Conservation (phyloP, 148 eudicot genomes). For the Linanthus parryae region DNA sequence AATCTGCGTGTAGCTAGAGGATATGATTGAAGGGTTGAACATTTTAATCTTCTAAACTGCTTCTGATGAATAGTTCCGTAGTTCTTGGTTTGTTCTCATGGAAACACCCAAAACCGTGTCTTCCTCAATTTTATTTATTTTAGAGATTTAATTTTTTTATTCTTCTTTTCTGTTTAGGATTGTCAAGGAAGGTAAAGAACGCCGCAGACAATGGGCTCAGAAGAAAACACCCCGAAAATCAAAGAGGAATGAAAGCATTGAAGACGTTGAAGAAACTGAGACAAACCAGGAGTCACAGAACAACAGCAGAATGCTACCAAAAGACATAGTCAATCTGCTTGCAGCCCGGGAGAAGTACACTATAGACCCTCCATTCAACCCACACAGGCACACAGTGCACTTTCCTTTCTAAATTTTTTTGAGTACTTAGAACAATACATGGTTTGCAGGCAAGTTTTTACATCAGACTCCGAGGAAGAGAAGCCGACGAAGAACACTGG, state of each 20-base stretch:
- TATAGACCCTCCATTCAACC: no score
- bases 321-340: constrained; percentile 62
- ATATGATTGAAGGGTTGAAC: no score
- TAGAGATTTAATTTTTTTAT: no score
- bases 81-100: no score
- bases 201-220: constrained; percentile 63
- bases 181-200: constrained; percentile 68
- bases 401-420: no score
- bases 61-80: no score
- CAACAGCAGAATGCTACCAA: constrained; percentile 71
- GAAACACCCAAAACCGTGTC: no score
- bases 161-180: constrained; percentile 41
- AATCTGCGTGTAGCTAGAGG: no score
- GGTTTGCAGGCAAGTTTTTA: constrained; percentile 68
- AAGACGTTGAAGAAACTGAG: no score
- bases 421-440: background rate
- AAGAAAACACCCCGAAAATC: constrained; percentile 45
- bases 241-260: constrained; percentile 40
- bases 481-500: constrained; percentile 26
- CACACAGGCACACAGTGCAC: no score
- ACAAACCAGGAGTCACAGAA: constrained; percentile 27
- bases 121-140: no score
- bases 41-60: no score
- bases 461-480: constrained; percentile 91
- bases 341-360: constrained; percentile 79